phyloP scores from a whole-genome alignment of 371 early-diverging fungal species.

The Mortierella sp. region DNA sequence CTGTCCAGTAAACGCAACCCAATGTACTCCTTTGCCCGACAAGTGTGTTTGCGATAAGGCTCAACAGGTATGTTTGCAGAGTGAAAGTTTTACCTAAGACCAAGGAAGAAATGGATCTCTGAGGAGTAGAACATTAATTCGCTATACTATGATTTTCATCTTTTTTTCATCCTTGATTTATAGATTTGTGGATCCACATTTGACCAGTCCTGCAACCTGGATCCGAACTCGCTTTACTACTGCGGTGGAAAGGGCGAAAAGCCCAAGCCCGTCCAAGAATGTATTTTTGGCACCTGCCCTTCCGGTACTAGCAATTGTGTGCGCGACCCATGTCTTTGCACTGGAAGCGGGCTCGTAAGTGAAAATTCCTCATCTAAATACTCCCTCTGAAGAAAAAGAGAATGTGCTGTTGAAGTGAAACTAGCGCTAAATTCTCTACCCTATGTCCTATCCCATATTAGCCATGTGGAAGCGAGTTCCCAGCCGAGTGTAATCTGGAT shows the following conservation, averaged over 20 bases:
- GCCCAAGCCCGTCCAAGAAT: background rate
- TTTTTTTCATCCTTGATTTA: too few species aligned
- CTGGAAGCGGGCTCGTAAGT: background rate
- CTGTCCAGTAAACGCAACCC: background rate
- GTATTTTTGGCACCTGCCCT: background rate
- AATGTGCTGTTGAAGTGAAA: background rate
- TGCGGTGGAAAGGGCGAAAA: background rate
- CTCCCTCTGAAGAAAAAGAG: background rate
- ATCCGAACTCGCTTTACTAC: background rate
- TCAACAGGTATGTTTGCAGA: slow-evolving; percentile 11
- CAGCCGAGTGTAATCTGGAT: slow-evolving; percentile 1
- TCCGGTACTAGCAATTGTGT: background rate
- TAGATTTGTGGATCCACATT: slow-evolving; percentile 14
- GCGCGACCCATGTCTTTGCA: background rate
- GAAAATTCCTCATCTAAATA: too few species aligned
- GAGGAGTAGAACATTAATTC: too few species aligned
- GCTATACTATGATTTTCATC: too few species aligned
- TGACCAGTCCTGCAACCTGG: background rate
- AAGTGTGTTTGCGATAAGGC: slow-evolving; percentile 1
- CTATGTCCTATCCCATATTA: background rate
- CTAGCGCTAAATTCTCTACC: too few species aligned
- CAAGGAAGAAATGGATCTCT: background rate
- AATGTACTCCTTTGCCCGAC: background rate
- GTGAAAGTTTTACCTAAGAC: too few species aligned
- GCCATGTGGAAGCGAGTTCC: slow-evolving; percentile 9